Evolutionary conservation across 176 grass and related monocot species (phyloP), one percentile per base, ranked within the genome.

Genomic region (Guadua angustifolia): DNA sequence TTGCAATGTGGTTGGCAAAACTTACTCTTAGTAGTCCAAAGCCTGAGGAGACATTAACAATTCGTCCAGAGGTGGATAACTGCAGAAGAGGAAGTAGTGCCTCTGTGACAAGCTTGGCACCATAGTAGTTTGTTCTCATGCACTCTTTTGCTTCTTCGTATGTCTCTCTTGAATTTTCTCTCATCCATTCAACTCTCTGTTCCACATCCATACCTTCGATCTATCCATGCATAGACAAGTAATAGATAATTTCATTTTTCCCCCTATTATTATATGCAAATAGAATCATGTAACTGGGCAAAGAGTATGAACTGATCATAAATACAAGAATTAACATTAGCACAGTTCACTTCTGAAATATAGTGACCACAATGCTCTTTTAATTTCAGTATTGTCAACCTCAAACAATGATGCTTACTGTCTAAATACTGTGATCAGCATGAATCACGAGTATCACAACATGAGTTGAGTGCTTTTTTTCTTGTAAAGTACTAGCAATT

Each of bases 81-180:
- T 53, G 66, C 79, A 92, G 89, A 91, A 91, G 83, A 71, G 86
- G 92, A 87, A 94, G 80, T n/a, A 94, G 58, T 53, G 89, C 92
- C 55, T 84, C 83, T 0, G 89, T 91, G 47, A 91, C 83, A 58
- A 73, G 32, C 67, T 94, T 94, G 21, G 53, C 67, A 18, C 92
- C 92, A 29, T 88, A 84, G 66, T 89, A 94, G 51, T 94, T 94
- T 2, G 92, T 94, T 46, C 33, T 51, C 72, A 87, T 69, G 53
- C 92, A 94, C 81, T 83, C 52, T 87, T 82, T 60, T 59, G 92
- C 92, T 60, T 89, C 73, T 18, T 89, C 81, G 0, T 87, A 82
- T 36, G 89, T 89, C 73, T 92, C 84, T 10, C 82, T 86, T 55
- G 85, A 72, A 69, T 90, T 87, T 82, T 89, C 57, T 56, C 51